A percentile compares a stretch with the other conserved stretches of the same genome.
These are phyloP conservation scores for Amanita fuliginea DNA, from an alignment of 768 basidiomycete genomes.

Conservation along the genomic window DNA sequence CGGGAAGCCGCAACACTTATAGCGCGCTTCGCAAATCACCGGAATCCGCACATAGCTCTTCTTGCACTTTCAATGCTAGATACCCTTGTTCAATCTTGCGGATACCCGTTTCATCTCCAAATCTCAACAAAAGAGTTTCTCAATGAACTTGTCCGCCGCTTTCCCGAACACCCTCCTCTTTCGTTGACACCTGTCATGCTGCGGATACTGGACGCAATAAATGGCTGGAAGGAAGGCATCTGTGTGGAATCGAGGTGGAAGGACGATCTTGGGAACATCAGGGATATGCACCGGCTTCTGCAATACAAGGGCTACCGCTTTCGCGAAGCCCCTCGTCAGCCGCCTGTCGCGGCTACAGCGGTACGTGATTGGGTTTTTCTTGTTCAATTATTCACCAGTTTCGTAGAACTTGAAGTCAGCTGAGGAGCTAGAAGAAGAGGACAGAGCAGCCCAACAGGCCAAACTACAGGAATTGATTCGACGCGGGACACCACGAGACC, in stretches of 20 bases:
- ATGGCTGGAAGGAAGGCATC: conserved; percentile 91
- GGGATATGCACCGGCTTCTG: conserved; percentile 94
- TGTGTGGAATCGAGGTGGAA: conserved; percentile 86
- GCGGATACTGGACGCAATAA: conserved; percentile 84
- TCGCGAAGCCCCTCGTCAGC: conserved; percentile 36
- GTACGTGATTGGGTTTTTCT: conserved; percentile 20
- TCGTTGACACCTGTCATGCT: conserved; percentile 94
- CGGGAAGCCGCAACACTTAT: conserved; percentile 85
- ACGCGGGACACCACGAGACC: conserved; percentile 89
- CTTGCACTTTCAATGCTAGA: conserved; percentile 81
- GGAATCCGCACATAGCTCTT: conserved; percentile 85
- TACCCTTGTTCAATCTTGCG: conserved; percentile 89
- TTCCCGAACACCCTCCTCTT: conserved; percentile 94
- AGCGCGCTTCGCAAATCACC: conserved; percentile 79
- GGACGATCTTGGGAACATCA: conserved; percentile 92
- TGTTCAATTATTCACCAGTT: not conserved
- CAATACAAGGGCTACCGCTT: conserved; percentile 90
- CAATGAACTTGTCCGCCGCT: conserved; percentile 95
- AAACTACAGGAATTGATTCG: conserved; percentile 99
- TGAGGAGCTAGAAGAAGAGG: conserved; percentile 92
- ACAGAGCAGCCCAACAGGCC: conserved; percentile 88
- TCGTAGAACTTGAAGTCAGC: conserved; percentile 83
- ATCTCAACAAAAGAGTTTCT: conserved; percentile 96
- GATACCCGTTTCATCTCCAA: conserved; percentile 96
- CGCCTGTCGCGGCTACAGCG: conserved; percentile 25